Evolutionary conservation across 2,329 filamentous ascomycete genomes (phyloP), one percentile per base, ranked within the genome.

Genomic region (Elsinoe necatrix): DNA sequence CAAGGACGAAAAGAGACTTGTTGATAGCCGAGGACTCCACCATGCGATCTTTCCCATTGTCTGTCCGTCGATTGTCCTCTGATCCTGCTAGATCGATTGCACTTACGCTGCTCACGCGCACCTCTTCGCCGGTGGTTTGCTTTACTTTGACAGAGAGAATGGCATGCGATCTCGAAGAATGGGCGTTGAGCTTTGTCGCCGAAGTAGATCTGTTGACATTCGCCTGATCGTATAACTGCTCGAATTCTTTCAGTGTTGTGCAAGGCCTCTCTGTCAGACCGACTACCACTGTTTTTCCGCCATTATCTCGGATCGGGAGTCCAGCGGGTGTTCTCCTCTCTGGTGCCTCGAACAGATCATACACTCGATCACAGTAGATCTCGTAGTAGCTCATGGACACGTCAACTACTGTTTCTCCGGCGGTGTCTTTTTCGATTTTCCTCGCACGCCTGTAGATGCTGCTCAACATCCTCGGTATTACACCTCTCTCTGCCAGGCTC

Each of bases 1-100:
- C 92, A 50, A 97, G 75, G 16, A 96, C 91, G 66, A 97, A 97
- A 5, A 97, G 77, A 61, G 89, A 95, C 75, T 96, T 97, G 79
- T 97, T 97, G 76, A 97, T 97, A 66, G 89, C 92, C 0, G 92
- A 90, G 37, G 90, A 95, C 71, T 97, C 92, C n/a, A 95, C 82
- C 68, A 97, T 77, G 23, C 92, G 81, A 70, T 95, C 90, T 69
- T 91, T 93, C 65, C 85, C 89, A 70, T 97, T 97, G 54, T 95
- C 92, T 0, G 92, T 97, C 51, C 92, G 80, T 50, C 92, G 81
- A 69, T 97, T 97, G 71, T 97, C 92, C 72, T 97, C 93, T 1
- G 91, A 96, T 39, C 92, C 92, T 57, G 92, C 92, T 64, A 97
- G 78, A 72, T 97, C 92, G 69, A 97, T 97, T 66, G 90, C 91